Evolutionary conservation across 116 monocot genomes (phyloP).

Genomic region (Thalassia testudinum): DNA sequence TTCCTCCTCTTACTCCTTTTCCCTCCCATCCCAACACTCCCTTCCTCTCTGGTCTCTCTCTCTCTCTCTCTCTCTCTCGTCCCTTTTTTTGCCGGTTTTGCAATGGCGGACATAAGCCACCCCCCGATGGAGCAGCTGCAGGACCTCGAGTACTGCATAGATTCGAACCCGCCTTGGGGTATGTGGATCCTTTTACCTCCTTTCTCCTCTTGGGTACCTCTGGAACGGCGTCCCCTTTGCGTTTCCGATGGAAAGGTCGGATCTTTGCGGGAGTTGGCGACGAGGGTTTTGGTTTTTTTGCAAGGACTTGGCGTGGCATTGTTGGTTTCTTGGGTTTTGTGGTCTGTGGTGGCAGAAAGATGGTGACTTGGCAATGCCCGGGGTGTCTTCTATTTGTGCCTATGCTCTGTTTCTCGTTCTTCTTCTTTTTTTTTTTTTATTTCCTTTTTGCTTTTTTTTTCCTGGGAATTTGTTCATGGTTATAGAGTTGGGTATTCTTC

Average conservation of each 20-base stretch:
- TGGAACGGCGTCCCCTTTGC: no score
- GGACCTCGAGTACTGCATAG: constrained; percentile 93
- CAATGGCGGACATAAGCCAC: constrained; percentile 84
- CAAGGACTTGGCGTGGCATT: no score
- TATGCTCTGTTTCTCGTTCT: background rate
- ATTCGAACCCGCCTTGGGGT: constrained; percentile 90
- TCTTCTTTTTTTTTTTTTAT: constrained; percentile 1
- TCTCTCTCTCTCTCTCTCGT: background rate
- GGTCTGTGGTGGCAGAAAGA: no score
- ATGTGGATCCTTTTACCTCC: constrained; percentile 6
- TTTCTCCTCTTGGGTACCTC: background rate
- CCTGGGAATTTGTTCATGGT: no score
- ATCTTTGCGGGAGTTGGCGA: no score
- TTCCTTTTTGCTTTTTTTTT: background rate
- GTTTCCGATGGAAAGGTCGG: no score
- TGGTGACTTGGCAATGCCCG: no score
- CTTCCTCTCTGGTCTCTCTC: background rate
- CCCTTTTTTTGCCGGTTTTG: background rate
- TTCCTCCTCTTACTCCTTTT: background rate
- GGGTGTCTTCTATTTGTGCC: no score
- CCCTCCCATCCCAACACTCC: background rate
- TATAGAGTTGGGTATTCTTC: no score
- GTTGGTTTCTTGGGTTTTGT: no score
- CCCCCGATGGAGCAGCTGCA: constrained; percentile 95
- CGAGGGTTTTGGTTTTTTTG: no score